Conservation (phyloP, 2,329 filamentous ascomycete species). For the Talaromyces sp. region DNA sequence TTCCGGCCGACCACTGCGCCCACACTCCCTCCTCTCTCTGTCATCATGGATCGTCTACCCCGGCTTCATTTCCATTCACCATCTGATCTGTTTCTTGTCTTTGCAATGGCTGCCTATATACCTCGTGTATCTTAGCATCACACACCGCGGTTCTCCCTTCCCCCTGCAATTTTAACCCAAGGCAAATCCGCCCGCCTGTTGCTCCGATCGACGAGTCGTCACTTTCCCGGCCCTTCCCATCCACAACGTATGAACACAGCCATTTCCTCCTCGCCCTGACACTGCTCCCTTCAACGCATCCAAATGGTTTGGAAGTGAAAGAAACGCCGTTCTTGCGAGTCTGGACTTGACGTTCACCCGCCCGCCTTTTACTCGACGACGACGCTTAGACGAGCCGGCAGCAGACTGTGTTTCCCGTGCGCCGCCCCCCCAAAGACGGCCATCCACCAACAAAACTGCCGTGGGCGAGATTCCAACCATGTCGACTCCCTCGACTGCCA, state of each 20-base stretch:
- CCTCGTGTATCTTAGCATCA: background rate
- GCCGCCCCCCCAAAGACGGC: background rate
- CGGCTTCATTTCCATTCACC: background rate
- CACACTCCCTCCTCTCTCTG: background rate
- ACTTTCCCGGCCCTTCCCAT: slow-evolving; percentile 8
- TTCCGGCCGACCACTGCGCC: slow-evolving; percentile 14
- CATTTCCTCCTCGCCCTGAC: background rate
- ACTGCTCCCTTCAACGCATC: slow-evolving; percentile 17
- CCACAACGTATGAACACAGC: background rate
- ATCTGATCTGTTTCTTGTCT: background rate
- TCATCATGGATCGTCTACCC: background rate
- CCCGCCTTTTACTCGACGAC: background rate
- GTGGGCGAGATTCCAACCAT: slow-evolving; percentile 43
- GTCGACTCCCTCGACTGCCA: slow-evolving; percentile 77
- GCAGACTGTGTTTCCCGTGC: slow-evolving; percentile 2
- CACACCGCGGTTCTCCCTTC: background rate
- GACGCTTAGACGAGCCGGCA: background rate
- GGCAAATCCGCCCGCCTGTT: slow-evolving; percentile 2
- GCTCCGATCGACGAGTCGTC: slow-evolving; percentile 13
- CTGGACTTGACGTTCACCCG: background rate
- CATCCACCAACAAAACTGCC: background rate
- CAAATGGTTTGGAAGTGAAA: slow-evolving; percentile 24
- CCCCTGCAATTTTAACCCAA: background rate
- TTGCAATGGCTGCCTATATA: slow-evolving; percentile 8
- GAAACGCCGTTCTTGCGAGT: background rate